Conservation (phyloP, 768 basidiomycete species). For the Lentinula raphanica region DNA sequence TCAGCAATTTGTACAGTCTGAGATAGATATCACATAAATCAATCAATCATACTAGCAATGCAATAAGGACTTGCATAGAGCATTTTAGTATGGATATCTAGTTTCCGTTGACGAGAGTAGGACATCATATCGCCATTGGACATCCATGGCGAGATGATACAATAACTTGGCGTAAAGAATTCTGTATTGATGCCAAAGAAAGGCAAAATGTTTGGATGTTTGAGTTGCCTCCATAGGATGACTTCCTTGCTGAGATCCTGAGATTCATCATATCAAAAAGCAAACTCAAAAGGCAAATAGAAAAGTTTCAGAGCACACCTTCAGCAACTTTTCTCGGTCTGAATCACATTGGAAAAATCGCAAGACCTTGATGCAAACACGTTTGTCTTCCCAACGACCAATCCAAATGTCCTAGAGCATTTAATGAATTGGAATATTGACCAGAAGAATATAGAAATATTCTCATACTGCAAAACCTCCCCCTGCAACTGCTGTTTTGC, state of each 20-base stretch:
- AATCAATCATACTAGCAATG: constrained; percentile 23
- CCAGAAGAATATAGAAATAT: background rate
- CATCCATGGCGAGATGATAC: constrained; percentile 19
- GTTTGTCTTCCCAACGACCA: background rate
- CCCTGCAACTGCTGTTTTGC: background rate
- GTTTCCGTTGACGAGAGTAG: constrained; percentile 16
- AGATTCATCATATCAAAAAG: too few species aligned
- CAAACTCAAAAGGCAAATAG: too few species aligned
- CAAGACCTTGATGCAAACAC: constrained; percentile 10
- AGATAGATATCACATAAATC: background rate
- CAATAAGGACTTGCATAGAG: constrained; percentile 5
- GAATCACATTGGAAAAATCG: constrained; percentile 1
- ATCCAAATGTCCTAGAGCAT: constrained; percentile 10
- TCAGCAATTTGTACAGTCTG: constrained; percentile 27
- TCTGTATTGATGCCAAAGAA: background rate
- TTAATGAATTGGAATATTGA: background rate
- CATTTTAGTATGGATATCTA: constrained; percentile 14
- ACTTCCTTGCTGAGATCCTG: background rate
- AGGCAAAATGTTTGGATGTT: constrained; percentile 4
- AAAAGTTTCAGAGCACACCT: background rate
- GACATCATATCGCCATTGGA: constrained; percentile 11
- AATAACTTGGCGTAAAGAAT: background rate
- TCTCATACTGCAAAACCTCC: constrained; percentile 5
- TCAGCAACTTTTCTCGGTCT: background rate
- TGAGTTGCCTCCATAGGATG: background rate